Evolutionary conservation across 2,329 filamentous ascomycete genomes (phyloP), one percentile per base, ranked within the genome.

Genomic region (Ambrosiella cleistominuta): DNA sequence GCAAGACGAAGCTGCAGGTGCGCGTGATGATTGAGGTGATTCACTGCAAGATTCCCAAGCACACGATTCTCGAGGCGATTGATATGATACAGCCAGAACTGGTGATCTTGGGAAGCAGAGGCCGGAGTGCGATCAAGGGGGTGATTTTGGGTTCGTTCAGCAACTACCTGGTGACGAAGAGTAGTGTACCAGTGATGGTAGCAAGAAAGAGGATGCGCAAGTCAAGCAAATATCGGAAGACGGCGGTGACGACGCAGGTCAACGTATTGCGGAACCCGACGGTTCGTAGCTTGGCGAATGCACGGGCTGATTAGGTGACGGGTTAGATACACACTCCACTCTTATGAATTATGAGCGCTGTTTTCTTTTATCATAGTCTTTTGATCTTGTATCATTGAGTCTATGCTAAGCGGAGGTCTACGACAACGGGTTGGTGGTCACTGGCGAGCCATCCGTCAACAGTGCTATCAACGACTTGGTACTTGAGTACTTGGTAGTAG

Each of bases 151-250:
- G 93, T 35, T 96, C 90, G 0, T 97, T 98, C 70, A 95, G 88
- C 61, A 97, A 97, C 68, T 98, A 98, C 66, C 77, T 98, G 7
- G 90, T 98, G 38, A 95, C 89, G 42, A 97, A 97, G 72, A 95
- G 88, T 62, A 95, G 88, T 1, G 89, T 95, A 13, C 93, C 93
- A 0, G 93, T 98, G 61, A 98, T 98, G 93, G 93, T 97, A 40
- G 93, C 93, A 7, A 78, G 93, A 60, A 96, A 95, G 74, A 85
- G 87, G 60, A 75, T 96, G 49, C 78, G 86, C 54, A 95, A 95
- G 70, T 86, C 94, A 71, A 83, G 81, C 68, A 90, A 91, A 68
- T 86, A 85, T 68, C 86, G 85, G 70, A 80, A 80, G 61, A 66
- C 65, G 56, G 77, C 81, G 15, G 80, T 82, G 49, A 73, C 87